These are phyloP conservation scores for Pyricularia pennisetigena DNA, from an alignment of 2,329 filamentous ascomycete genomes.

Conservation along the genomic window DNA sequence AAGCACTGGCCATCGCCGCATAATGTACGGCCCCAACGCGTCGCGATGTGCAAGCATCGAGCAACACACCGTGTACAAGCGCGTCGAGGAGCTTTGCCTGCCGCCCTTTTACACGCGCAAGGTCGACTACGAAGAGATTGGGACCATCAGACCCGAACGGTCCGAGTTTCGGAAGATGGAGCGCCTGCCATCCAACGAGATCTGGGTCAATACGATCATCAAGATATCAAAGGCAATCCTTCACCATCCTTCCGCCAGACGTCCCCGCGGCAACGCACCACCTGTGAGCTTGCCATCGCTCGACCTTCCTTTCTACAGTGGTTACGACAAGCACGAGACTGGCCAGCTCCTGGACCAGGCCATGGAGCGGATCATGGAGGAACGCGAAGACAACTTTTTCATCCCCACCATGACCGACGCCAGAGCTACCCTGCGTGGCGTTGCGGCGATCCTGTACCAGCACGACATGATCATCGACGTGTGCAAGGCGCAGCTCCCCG, in stretches of 20 bases:
- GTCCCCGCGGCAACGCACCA: not conserved
- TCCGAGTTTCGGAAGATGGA: not conserved
- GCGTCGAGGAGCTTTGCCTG: not conserved
- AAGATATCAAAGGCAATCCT: too few species aligned
- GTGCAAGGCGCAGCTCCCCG: not conserved
- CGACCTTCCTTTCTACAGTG: not conserved
- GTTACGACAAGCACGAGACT: not conserved
- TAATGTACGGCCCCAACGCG: not conserved
- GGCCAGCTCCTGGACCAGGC: not conserved
- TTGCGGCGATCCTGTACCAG: not conserved
- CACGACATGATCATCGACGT: not conserved
- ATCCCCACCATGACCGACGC: not conserved
- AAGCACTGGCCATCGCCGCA: not conserved
- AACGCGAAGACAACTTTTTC: not conserved
- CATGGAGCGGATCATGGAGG: not conserved
- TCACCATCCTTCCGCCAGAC: too few species aligned
- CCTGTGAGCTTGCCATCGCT: not conserved
- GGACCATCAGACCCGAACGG: not conserved
- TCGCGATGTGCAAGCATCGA: not conserved
- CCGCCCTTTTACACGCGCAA: not conserved
- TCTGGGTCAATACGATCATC: not conserved
- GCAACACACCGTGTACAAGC: not conserved
- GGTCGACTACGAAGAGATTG: not conserved
- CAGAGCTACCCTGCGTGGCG: not conserved
- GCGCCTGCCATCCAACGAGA: not conserved